Evolutionary conservation across 208 protist genomes (phyloP), one percentile per base, ranked within the genome.

Genomic region (Acanthamoeba comandoni): DNA sequence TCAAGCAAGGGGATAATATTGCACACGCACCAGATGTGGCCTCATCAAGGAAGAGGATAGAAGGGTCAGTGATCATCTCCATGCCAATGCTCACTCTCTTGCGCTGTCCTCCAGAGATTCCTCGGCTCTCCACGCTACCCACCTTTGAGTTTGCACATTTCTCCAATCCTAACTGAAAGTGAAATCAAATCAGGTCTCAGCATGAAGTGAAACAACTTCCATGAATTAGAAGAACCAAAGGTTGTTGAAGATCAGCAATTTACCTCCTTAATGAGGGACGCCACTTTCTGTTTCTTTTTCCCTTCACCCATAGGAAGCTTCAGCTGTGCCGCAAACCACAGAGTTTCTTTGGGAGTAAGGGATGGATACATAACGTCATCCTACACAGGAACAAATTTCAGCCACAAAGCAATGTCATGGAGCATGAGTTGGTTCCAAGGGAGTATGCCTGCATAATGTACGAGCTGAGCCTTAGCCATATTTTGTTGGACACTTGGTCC

Each of bases 31-130:
- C 85, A 1, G 82, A 82, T 19, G 93, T 95, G 3, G 93, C 91
- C 24, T 93, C 92, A 39, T 95, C 93, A 24, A 95, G 77, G 58
- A 94, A 93, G n/a, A 94, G 58, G 7, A 95, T 75, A 22, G 39
- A 73, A 0, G 92, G 93, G 11, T 93, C 48, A 19, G 57, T 91
- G 31, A 95, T 75, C 51, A 95, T 64, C 92, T 95, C 94, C 24
- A 93, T 91, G 52, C 93, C 94, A 35, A 95, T 93, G 69, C 91
- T 92, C 15, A 92, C 84, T 2, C 94, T 64, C 69, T 95, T 95
- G 17, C 79, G 88, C 92, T 95, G 85, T 0, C 94, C 94, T 43
- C 67, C 67, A 4, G 86, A 91, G 19, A 91, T 91, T 39, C 93
- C 93, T 22, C 60, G 70, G 9, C 0, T 9, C 75, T 58, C 43